Percentiles rank a stretch among this genome's conserved stretches.
These are phyloP conservation scores for Arbutus unedo DNA, from an alignment of 148 eudicot species.

Conservation along the genomic window DNA sequence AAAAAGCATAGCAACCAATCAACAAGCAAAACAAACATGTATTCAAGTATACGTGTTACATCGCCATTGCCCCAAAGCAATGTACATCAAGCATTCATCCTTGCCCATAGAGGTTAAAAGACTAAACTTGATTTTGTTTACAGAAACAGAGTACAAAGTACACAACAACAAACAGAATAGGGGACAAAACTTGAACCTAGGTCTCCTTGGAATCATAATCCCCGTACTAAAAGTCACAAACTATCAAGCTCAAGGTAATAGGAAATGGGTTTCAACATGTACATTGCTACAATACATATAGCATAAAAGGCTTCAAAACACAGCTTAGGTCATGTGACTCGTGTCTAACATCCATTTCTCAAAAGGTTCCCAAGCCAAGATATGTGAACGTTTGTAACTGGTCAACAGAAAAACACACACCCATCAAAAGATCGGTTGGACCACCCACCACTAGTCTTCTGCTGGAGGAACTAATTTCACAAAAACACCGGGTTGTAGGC, in stretches of 20 bases:
- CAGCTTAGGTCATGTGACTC: neutral
- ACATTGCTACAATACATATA: neutral
- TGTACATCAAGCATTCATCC: neutral
- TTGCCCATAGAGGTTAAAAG: neutral
- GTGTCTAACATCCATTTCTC: neutral
- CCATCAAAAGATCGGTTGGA: neutral
- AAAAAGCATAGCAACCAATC: neutral
- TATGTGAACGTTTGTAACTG: neutral
- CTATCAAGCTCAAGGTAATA: neutral
- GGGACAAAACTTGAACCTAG: neutral
- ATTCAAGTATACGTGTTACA: neutral
- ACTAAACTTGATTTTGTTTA: neutral
- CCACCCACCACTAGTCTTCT: neutral
- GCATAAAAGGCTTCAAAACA: slow-evolving; percentile 5
- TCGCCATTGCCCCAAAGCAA: neutral
- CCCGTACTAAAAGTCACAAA: neutral
- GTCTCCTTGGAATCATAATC: neutral
- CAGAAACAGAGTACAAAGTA: neutral
- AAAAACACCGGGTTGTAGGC: neutral
- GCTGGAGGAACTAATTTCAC: neutral
- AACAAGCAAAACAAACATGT: neutral
- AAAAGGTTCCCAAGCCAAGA: neutral
- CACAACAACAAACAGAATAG: neutral
- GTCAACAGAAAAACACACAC: neutral
- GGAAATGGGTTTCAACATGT: neutral